These are phyloP conservation scores for Colletotrichum tabaci DNA, from an alignment of 2,329 filamentous ascomycete genomes.

Conservation along the genomic window DNA sequence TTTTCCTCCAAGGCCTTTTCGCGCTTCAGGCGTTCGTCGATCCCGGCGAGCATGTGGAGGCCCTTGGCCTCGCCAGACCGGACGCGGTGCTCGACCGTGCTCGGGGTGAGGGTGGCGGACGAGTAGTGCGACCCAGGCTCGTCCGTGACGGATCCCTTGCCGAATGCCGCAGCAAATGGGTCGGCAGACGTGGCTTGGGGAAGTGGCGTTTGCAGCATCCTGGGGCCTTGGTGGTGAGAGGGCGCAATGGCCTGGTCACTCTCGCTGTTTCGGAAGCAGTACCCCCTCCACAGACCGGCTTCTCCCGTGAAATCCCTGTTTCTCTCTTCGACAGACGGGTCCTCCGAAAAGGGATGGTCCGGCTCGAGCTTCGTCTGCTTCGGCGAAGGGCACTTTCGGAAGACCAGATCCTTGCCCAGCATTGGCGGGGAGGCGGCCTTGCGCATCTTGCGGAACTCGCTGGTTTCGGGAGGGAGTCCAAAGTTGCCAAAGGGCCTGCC, in stretches of 20 bases:
- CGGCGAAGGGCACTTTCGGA: constrained; percentile 87
- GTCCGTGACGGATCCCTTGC: constrained; percentile 55
- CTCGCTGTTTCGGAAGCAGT: constrained; percentile 66
- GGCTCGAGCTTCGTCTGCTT: constrained; percentile 88
- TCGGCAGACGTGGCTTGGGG: constrained; percentile 59
- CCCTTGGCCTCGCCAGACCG: constrained; percentile 57
- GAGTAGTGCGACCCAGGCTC: constrained; percentile 54
- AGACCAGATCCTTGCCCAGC: constrained; percentile 85
- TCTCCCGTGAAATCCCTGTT: constrained; percentile 70
- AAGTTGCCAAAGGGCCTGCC: constrained; percentile 61
- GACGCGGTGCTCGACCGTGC: constrained; percentile 47
- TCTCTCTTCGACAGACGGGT: constrained; percentile 61
- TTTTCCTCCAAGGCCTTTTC: constrained; percentile 68
- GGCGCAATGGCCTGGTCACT: constrained; percentile 56
- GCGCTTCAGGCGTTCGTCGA: constrained; percentile 65
- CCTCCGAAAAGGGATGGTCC: constrained; percentile 73
- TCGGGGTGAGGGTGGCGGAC: constrained; percentile 43
- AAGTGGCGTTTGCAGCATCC: constrained; percentile 66
- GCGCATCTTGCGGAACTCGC: constrained; percentile 62
- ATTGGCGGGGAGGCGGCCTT: constrained; percentile 82
- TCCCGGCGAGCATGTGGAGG: constrained; percentile 65
- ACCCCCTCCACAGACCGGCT: constrained; percentile 83
- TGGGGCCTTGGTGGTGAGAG: constrained; percentile 61
- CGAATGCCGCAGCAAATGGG: constrained; percentile 60
- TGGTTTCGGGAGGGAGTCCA: constrained; percentile 50